Percentiles rank a stretch among this genome's conserved stretches.
phyloP scores from a whole-genome alignment of 1,139 yeast species.

The Pichia sp. region DNA sequence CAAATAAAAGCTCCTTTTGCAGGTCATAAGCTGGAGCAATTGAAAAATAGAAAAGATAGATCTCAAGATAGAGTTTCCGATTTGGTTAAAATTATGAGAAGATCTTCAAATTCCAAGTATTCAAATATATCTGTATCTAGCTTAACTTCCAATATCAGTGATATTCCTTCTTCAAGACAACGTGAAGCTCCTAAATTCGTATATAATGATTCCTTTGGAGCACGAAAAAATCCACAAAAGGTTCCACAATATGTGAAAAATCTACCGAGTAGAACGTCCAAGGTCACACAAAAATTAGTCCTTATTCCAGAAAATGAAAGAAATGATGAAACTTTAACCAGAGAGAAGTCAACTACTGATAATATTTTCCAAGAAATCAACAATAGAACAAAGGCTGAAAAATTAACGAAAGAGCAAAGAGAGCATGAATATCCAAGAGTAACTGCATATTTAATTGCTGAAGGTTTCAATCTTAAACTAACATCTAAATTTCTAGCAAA shows the following conservation, averaged over 20 bases:
- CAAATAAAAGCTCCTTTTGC: constrained; percentile 77
- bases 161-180: constrained; percentile 75
- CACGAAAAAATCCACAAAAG: constrained; percentile 20
- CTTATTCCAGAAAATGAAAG: constrained; percentile 50
- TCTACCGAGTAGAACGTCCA: constrained; percentile 80
- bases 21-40: constrained; percentile 38
- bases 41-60: constrained; percentile 15
- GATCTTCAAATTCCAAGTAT: constrained; percentile 36
- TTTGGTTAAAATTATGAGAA: constrained; percentile 16
- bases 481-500: constrained; percentile 59
- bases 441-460: constrained; percentile 87
- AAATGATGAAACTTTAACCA: constrained; percentile 13
- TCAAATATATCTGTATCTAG: constrained; percentile 70
- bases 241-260: constrained; percentile 55
- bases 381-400: constrained; percentile 60
- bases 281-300: constrained; percentile 78
- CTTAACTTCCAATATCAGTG: constrained; percentile 67
- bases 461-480: constrained; percentile 61
- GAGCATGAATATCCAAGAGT: constrained; percentile 72
- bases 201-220: constrained; percentile 16
- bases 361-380: constrained; percentile 28
- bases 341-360: constrained; percentile 28
- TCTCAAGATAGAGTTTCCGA: constrained; percentile 12
- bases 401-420: constrained; percentile 59
- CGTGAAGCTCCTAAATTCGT: constrained; percentile 36